Base-by-base conservation (phyloP, 805 yeast genomes). In the Saccharomycopsis fermentans region DNA sequence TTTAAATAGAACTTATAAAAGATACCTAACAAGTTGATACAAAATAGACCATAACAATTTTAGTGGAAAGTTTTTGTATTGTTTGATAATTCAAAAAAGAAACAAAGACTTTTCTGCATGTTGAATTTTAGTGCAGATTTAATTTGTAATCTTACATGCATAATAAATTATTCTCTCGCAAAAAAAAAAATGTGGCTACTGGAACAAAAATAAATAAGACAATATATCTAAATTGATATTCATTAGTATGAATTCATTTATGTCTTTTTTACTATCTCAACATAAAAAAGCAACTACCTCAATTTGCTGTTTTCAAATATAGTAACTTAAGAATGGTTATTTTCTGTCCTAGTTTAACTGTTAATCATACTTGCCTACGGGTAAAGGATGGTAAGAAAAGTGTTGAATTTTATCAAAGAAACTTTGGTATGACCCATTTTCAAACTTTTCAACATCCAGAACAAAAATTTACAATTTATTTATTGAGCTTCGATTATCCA, bases 381-480 rank as follows among this genome's bases (percentile, higher is more conserved):
- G 82, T 92, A 65, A 84, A 89, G 66, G 90, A 92, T 68, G 92
- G 97, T 36, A 77, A 81, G 67, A 78, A 74, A 19, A 81, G 95
- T 16, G 73, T 88, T 48, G 79, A 80, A 5, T 92, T 88, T 75
- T 92, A 94, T 72, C 76, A 77, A 62, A 77, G 82, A 59, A 76
- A 83, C 64, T 86, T 92, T 68, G 94, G 94, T 39, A 79, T 94
- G 82, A 78, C 78, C 63, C 73, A 83, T 47, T 65, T 90, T 59
- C 74, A 73, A 26, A 75, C 76, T 58, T 69, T 80, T 64, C 78
- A 80, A 53, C 72, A 81, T 59, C 79, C 83, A 9, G 81, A 77
- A 40, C 70, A 75, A 65, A 79, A 81, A 61, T 86, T 83, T 70
- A 79, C 84, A 47, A 73, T 90, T 47, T 88, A 86, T 73, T 82